phyloP scores from a whole-genome alignment of 441 rosid species.

The Sinapis alba region DNA sequence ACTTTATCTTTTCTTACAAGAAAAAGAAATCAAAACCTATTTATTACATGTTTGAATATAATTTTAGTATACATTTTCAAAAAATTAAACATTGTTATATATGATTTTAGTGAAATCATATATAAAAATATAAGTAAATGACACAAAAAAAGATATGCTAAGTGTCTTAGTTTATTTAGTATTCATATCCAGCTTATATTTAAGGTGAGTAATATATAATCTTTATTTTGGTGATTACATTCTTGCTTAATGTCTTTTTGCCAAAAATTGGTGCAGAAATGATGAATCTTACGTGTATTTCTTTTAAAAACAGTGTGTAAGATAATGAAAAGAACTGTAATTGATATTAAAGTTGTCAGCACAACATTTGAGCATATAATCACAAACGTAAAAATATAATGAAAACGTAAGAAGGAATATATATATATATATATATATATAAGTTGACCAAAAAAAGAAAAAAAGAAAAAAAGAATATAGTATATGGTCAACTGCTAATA shows the following conservation, averaged over 20 bases:
- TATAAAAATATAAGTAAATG: not conserved
- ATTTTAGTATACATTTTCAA: not conserved
- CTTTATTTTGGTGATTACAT: not conserved
- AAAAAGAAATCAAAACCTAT: not conserved
- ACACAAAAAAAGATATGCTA: not conserved
- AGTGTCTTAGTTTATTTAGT: not conserved
- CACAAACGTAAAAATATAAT: not conserved
- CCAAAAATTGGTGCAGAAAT: too few species aligned
- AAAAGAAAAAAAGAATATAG: too few species aligned
- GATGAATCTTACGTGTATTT: too few species aligned
- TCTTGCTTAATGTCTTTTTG: too few species aligned
- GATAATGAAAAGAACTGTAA: not conserved
- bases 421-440: too few species aligned
- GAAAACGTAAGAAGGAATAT: not conserved
- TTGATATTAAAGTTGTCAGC: not conserved
- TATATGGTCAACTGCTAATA: too few species aligned
- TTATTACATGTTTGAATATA: not conserved
- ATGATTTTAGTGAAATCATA: not conserved
- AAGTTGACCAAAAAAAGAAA: too few species aligned
- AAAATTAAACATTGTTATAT: not conserved
- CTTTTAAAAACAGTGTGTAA: not conserved
- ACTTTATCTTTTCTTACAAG: conserved; percentile 37
- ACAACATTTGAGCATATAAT: not conserved
- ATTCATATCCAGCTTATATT: not conserved
- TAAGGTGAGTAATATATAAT: not conserved